Percentiles rank a stretch among this genome's conserved stretches.
Evolutionary conservation across 1,139 yeast species (phyloP).

Genomic region (Protomyces pachydermus): DNA sequence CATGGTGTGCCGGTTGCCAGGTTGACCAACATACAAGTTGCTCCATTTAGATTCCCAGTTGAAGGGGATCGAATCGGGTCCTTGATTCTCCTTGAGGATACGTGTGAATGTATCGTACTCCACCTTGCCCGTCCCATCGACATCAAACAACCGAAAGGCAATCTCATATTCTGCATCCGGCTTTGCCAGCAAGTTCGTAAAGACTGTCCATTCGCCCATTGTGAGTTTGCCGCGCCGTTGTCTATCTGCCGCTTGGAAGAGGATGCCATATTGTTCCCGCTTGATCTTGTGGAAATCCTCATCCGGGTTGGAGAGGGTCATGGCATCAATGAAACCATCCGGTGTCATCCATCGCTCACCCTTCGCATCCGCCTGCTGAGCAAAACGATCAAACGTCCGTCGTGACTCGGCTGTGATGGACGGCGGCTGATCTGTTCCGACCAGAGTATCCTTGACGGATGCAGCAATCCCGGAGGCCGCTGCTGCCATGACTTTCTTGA

Average conservation of each 20-base stretch:
- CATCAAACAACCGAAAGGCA: slow-evolving; percentile 45
- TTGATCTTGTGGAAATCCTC: slow-evolving; percentile 45
- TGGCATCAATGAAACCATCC: slow-evolving; percentile 19
- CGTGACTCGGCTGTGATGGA: slow-evolving; percentile 17
- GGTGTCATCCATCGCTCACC: slow-evolving; percentile 1
- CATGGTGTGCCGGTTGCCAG: slow-evolving; percentile 41
- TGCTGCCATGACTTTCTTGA: no score
- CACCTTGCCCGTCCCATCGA: slow-evolving; percentile 42
- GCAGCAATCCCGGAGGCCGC: not conserved
- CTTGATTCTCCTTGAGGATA: slow-evolving; percentile 40
- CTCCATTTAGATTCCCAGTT: slow-evolving; percentile 47
- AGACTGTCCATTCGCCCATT: slow-evolving; percentile 21
- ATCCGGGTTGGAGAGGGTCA: slow-evolving; percentile 29
- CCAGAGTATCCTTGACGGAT: slow-evolving; percentile 15
- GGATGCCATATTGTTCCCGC: slow-evolving; percentile 45
- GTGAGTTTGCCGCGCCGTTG: slow-evolving; percentile 6
- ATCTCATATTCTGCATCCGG: slow-evolving; percentile 43
- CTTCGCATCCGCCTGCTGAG: not conserved
- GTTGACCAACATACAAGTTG: slow-evolving; percentile 43
- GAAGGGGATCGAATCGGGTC: slow-evolving; percentile 42
- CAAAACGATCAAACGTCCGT: slow-evolving; percentile 19
- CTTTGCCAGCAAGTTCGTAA: slow-evolving; percentile 32
- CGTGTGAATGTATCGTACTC: slow-evolving; percentile 43
- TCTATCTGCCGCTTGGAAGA: slow-evolving; percentile 42
- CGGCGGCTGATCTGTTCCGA: slow-evolving; percentile 14